These are phyloP conservation scores for Ogataea zsoltii DNA, from an alignment of 805 yeast species.

Conservation along the genomic window DNA sequence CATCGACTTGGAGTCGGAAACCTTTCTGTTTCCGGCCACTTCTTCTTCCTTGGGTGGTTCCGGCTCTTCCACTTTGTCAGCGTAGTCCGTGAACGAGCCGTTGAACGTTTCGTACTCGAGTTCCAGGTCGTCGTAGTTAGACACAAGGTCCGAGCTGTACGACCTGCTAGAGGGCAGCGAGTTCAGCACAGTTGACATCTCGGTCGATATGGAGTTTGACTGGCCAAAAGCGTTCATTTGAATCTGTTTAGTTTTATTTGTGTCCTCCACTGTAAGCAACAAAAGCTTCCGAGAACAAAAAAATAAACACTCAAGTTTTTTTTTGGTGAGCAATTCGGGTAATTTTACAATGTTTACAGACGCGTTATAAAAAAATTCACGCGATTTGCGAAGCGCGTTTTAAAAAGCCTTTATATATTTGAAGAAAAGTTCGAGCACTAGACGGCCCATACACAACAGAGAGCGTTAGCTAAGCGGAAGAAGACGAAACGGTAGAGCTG, in stretches of 20 bases:
- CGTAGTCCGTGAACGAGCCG: slow-evolving; percentile 33
- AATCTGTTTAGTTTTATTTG: neutral
- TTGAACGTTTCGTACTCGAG: slow-evolving; percentile 35
- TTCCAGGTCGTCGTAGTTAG: slow-evolving; percentile 29
- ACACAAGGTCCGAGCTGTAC: slow-evolving; percentile 22
- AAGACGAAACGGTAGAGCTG: slow-evolving; percentile 9
- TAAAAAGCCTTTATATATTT: no score
- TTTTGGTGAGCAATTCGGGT: neutral
- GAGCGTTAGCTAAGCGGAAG: slow-evolving; percentile 1
- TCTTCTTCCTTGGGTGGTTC: neutral
- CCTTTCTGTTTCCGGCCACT: neutral
- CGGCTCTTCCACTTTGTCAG: slow-evolving; percentile 16
- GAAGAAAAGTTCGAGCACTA: neutral
- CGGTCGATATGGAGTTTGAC: neutral
- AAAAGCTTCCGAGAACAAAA: neutral
- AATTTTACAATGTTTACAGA: slow-evolving; percentile 1
- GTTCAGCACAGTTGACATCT: neutral
- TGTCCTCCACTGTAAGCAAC: neutral
- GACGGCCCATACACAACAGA: neutral
- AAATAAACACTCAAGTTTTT: neutral
- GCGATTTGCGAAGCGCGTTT: no score
- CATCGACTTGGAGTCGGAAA: slow-evolving; percentile 15
- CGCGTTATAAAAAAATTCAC: neutral
- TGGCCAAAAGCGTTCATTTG: slow-evolving; percentile 7
- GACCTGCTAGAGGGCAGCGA: slow-evolving; percentile 18